These are phyloP conservation scores for Trypanosomatidae sp. DNA, from an alignment of 208 protist genomes.

Conservation along the genomic window DNA sequence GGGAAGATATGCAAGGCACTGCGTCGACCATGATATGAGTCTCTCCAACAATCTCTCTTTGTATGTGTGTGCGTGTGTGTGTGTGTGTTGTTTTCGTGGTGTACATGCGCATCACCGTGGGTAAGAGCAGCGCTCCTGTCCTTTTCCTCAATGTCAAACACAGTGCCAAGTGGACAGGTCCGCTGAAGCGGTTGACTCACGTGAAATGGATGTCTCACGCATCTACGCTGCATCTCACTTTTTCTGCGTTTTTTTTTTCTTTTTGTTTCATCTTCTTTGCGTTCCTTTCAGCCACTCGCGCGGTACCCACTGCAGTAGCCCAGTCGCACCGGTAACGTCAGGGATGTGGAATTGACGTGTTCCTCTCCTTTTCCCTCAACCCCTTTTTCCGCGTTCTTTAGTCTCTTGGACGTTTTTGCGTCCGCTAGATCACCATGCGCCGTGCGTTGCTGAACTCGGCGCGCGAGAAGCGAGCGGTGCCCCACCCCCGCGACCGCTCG, in stretches of 20 bases:
- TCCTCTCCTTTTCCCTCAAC: not conserved
- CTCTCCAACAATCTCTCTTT: not conserved
- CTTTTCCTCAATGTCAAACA: not conserved
- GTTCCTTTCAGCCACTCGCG: not conserved
- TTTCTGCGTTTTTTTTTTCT: not conserved
- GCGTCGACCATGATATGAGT: not conserved
- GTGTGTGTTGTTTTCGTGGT: not conserved
- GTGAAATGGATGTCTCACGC: not conserved
- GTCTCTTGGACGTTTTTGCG: not conserved
- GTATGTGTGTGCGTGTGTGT: conserved; percentile 8
- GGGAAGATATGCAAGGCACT: not conserved
- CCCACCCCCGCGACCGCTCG: conserved; percentile 66
- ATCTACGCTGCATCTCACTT: not conserved
- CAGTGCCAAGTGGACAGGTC: not conserved
- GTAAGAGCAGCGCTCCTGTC: not conserved
- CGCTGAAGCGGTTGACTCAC: not conserved
- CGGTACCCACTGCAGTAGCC: not conserved
- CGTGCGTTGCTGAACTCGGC: conserved; percentile 24
- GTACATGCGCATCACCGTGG: too few relatives aligned
- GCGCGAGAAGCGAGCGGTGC: conserved; percentile 35
- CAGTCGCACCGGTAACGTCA: not conserved
- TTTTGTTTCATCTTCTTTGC: not conserved
- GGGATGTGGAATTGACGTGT: not conserved
- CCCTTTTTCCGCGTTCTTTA: not conserved
- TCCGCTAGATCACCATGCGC: conserved; percentile 15